Base-by-base conservation (phyloP, 371 early-diverging fungal genomes). In the Smittium mucronatum region DNA sequence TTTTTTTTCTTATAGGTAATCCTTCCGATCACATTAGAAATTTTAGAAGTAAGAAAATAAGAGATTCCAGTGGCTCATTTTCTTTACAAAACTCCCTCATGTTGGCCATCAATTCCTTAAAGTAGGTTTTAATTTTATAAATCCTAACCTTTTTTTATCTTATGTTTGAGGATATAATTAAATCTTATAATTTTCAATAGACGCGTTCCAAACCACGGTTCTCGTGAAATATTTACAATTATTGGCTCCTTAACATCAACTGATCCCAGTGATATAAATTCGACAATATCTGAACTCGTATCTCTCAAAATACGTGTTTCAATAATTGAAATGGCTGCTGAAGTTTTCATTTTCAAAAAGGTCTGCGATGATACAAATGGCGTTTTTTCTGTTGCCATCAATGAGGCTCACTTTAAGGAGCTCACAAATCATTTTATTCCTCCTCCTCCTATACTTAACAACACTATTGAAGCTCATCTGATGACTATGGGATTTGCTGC, bases 401-500 rank as follows among this genome's bases (percentile, higher is more conserved):
- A 93, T 71, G 95, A 93, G 67, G 85, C 81, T 0, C 91, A 93
- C 72, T 85, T 86, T 75, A 84, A 85, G 58, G 93, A 93, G 61
- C 57, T 89, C 30, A 58, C 92, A n/a, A 86, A 89, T 73, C 91
- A 90, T 67, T 81, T 81, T 15, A 84, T 91, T 8, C 88, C 92
- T 57, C 93, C 95, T 21, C 95, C 94, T 1, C 86, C 94, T 0
- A 73, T 92, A 2, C 79, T 76, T 0, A 72, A 79, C 0, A 74
- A 81, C n/a, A 81, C 81, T 11, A 82, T 73, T 64, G 78, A 83
- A n/a, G 78, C 84, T 0, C 87, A 87, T 69, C 74, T 93, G 57
- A 87, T 95, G 5, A 81, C 83, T 58, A 97, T 97, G 97, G 97
- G 97, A 26, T 97, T 97, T 69, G 93, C 97, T 0, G 78, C 79